Conservation (phyloP, 2,329 filamentous ascomycete genomes). For the Penicillium sp. region DNA sequence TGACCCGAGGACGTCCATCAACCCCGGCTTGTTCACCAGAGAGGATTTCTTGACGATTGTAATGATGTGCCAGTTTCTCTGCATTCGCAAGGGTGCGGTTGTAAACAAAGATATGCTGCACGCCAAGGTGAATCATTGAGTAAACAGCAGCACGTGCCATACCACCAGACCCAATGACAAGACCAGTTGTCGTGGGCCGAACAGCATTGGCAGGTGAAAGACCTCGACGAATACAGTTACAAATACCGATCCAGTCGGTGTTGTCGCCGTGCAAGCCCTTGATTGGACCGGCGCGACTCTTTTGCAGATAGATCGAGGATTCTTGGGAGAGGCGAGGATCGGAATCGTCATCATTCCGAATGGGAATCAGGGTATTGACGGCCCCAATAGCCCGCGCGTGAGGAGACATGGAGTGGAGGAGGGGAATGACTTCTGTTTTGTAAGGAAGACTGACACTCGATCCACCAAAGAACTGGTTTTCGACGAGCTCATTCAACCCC, state of each 20-base stretch:
- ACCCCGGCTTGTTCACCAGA: constrained; percentile 15
- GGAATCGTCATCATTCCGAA: constrained; percentile 57
- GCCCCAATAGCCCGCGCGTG: constrained; percentile 75
- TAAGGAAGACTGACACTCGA: constrained; percentile 72
- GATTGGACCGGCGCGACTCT: constrained; percentile 66
- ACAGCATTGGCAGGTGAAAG: constrained; percentile 71
- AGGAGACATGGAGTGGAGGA: constrained; percentile 65
- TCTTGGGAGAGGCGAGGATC: constrained; percentile 57
- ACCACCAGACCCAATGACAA: constrained; percentile 63
- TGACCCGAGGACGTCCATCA: constrained; percentile 25
- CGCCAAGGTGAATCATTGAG: constrained; percentile 39
- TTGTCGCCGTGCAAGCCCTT: constrained; percentile 75
- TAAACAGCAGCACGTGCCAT: constrained; percentile 45
- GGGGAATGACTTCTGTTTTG: constrained; percentile 68
- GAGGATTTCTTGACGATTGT: constrained; percentile 34
- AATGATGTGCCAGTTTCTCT: constrained; percentile 36
- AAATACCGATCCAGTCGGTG: constrained; percentile 78
- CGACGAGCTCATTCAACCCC: constrained; percentile 63
- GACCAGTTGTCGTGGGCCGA: constrained; percentile 54
- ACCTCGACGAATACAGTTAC: constrained; percentile 69
- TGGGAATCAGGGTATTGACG: constrained; percentile 72
- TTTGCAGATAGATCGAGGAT: constrained; percentile 56
- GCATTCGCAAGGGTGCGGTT: constrained; percentile 39
- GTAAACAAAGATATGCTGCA: constrained; percentile 40
- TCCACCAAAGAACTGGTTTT: constrained; percentile 68